Conservation (phyloP, 805 yeast genomes). For the Starmerella kuoi region DNA sequence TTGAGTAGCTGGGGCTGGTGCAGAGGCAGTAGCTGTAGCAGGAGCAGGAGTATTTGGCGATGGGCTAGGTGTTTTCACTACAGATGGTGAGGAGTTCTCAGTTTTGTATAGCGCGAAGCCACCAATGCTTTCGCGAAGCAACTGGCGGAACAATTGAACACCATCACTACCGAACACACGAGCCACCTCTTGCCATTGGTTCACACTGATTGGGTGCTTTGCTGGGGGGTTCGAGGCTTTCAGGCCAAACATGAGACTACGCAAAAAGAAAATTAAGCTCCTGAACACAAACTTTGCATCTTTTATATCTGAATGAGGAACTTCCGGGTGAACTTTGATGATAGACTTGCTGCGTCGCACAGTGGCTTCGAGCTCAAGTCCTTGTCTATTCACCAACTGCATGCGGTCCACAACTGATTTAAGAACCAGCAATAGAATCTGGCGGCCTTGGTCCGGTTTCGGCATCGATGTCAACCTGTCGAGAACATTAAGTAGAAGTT, state of each 20-base stretch:
- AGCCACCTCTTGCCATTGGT: conserved; percentile 73
- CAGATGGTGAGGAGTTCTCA: not conserved
- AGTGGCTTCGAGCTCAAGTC: conserved; percentile 22
- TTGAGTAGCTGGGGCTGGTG: not conserved
- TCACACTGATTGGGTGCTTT: conserved; percentile 33
- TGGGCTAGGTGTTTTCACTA: not conserved
- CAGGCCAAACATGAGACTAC: conserved; percentile 78
- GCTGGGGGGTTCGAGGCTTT: conserved; percentile 85
- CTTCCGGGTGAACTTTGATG: conserved; percentile 42
- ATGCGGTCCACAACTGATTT: conserved; percentile 81
- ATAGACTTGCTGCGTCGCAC: conserved; percentile 31
- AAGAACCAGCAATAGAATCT: conserved; percentile 71
- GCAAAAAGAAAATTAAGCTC: conserved; percentile 77
- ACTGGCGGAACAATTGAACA: conserved; percentile 55
- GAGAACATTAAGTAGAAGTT: conserved; percentile 70
- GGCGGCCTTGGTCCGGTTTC: conserved; percentile 69
- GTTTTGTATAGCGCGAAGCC: conserved; percentile 66
- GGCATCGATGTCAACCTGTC: conserved; percentile 77
- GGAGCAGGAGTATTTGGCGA: not conserved
- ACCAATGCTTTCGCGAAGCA: conserved; percentile 73
- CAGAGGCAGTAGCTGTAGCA: not conserved
- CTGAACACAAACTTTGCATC: conserved; percentile 82
- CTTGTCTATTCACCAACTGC: conserved; percentile 48
- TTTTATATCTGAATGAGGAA: conserved; percentile 54
- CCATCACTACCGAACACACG: conserved; percentile 77